Evolutionary conservation across 2,329 filamentous ascomycete genomes (phyloP), one percentile per base, ranked within the genome.

Genomic region (Trichoderma oligosporum): DNA sequence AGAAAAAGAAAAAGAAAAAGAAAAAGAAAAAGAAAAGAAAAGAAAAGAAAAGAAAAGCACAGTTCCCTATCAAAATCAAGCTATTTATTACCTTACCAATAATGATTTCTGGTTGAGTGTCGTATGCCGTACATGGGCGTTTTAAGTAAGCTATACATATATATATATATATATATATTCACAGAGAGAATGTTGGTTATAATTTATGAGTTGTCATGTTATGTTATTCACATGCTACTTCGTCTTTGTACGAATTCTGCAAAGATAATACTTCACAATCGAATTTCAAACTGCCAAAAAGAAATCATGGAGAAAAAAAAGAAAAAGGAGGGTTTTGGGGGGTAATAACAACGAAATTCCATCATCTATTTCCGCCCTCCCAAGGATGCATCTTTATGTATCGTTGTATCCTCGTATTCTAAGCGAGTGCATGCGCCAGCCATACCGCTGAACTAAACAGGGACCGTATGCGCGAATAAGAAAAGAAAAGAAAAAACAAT

Each of bases 351-450:
- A 24, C 27, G 11, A 11, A 31, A 18, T 38, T 27, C 29, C 22
- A 35, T 45, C 38, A 45, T 54, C 39, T 45, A 38, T 44, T 44
- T 22, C 20, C 27, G 6, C 11, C 39, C 22, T 29, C 39, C 24
- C 41, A 38, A 33, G n/a, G 31, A 46, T 29, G 20, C 20, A 25
- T 31, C 31, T 20, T 27, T 36, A 22, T 36, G 27, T 35, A 44
- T 42, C 49, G n/a, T n/a, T 44, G 51, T 6, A 36, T 45, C 39
- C 51, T 45, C 38, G 39, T 42, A 18, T 54, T 46, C 31, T 54
- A 38, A 54, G 31, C 51, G 39, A 54, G 51, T 54, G 51, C 51
- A 54, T 54, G 29, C 51, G 42, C 29, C 33, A 54, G 39, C 51
- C 51, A 38, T 45, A 38, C 31, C n/a, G 39, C 51, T 54, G 31